phyloP scores from a whole-genome alignment of 306 rosid species.

The Quercus cerris region DNA sequence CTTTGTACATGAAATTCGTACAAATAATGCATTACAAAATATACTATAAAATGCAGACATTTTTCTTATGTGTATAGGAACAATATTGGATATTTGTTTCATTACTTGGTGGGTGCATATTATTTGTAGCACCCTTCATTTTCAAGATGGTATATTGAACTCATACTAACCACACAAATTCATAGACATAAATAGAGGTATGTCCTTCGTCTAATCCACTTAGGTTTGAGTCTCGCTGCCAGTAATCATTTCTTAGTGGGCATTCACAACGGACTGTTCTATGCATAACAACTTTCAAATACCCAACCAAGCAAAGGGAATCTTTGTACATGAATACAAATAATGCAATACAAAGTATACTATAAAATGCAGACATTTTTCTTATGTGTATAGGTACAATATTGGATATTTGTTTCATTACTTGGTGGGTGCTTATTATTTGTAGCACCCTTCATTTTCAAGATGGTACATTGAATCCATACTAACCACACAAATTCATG shows the following conservation, averaged over 20 bases:
- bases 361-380: too few species aligned
- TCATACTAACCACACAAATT: too few species aligned
- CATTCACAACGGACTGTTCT: not conserved
- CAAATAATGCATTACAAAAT: not conserved
- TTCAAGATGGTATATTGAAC: too few species aligned
- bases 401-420: too few species aligned
- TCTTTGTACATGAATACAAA: not conserved
- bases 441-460: too few species aligned
- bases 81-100: too few species aligned
- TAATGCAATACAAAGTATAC: not conserved
- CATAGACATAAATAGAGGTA: too few species aligned
- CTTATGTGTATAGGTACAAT: not conserved
- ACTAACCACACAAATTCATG: too few species aligned
- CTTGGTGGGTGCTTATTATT: too few species aligned
- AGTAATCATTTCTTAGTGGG: fast-evolving
- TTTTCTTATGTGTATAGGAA: not conserved
- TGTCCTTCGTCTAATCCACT: fast-evolving
- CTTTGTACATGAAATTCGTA: not conserved
- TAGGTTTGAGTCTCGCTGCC: fast-evolving
- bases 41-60: not conserved
- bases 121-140: too few species aligned
- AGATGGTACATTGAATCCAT: too few species aligned
- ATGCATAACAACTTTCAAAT: not conserved
- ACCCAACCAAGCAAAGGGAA: not conserved
- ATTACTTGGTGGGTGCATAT: too few species aligned